Conservation (phyloP, 2,329 filamentous ascomycete species). For the Incumbomyces lentus region DNA sequence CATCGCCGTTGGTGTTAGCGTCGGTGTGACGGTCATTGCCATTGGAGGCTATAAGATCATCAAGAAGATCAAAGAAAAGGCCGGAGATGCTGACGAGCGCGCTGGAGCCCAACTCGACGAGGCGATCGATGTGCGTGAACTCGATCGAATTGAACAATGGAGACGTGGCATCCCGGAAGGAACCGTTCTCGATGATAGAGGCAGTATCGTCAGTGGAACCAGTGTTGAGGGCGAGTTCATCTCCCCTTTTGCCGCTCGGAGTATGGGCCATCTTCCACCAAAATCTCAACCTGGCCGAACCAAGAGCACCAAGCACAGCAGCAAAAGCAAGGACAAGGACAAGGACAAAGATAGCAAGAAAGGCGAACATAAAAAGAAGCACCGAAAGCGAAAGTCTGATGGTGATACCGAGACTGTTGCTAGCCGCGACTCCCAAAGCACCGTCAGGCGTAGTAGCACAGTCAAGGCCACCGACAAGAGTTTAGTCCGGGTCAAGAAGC, state of each 20-base stretch:
- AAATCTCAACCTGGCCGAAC: constrained; percentile 14
- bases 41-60: constrained; percentile 97
- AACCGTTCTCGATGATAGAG: constrained; percentile 30
- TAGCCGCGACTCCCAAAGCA: constrained; percentile 12
- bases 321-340: constrained; percentile 8
- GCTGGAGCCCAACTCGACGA: constrained; percentile 39
- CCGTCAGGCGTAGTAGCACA: constrained; percentile 4
- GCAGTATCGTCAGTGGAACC: constrained; percentile 39
- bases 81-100: constrained; percentile 20
- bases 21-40: constrained; percentile 90
- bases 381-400: constrained; percentile 12
- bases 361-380: constrained; percentile 24
- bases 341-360: constrained; percentile 20
- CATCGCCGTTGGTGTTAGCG: constrained; percentile 77
- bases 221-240: constrained; percentile 58
- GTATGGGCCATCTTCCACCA: constrained; percentile 31
- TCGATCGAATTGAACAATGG: constrained; percentile 53
- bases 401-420: constrained; percentile 12
- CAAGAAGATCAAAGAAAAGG: constrained; percentile 58
- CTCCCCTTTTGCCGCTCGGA: constrained; percentile 45
- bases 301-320: constrained; percentile 20
- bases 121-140: constrained; percentile 37
- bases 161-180: constrained; percentile 52
- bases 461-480: constrained; percentile 15
- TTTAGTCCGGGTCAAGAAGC: constrained; percentile 26